Conservation (phyloP, 345 rosid species). For the Turritis glabra region DNA sequence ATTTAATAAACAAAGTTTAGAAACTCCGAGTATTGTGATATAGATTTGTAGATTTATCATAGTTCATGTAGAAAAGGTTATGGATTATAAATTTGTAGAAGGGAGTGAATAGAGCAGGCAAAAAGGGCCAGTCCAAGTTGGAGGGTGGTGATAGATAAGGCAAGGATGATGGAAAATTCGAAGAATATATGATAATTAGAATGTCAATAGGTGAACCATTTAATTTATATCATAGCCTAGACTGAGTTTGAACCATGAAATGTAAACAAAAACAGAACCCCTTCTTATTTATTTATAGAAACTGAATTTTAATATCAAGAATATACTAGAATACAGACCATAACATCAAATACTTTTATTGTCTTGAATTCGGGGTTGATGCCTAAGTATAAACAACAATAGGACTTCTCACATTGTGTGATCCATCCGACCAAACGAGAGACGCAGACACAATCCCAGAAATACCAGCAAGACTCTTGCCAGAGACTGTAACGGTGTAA, state of each 20-base stretch:
- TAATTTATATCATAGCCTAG: neutral
- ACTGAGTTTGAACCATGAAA: conserved; percentile 1
- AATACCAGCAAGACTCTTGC: conserved; percentile 22
- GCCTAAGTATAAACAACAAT: conserved; percentile 20
- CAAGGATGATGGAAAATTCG: no score
- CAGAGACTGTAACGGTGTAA: conserved; percentile 27
- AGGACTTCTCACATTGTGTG: conserved; percentile 35
- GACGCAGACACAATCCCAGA: conserved; percentile 27
- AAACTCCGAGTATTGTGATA: no score
- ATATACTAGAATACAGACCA: neutral
- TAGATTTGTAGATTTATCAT: no score
- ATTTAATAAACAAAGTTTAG: no score
- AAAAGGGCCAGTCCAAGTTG: no score
- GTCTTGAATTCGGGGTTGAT: neutral
- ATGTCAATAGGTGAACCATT: neutral
- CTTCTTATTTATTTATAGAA: neutral
- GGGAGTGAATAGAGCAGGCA: no score
- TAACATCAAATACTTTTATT: neutral
- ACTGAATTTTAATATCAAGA: no score
- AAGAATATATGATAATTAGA: neutral
- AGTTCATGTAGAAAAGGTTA: no score
- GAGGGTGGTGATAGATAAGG: no score
- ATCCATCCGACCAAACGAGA: conserved; percentile 37
- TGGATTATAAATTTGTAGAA: no score
- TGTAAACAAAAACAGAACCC: neutral